These are phyloP conservation scores for Teratosphaeria epicoccoides DNA, from an alignment of 2,329 filamentous ascomycete genomes.

Conservation along the genomic window DNA sequence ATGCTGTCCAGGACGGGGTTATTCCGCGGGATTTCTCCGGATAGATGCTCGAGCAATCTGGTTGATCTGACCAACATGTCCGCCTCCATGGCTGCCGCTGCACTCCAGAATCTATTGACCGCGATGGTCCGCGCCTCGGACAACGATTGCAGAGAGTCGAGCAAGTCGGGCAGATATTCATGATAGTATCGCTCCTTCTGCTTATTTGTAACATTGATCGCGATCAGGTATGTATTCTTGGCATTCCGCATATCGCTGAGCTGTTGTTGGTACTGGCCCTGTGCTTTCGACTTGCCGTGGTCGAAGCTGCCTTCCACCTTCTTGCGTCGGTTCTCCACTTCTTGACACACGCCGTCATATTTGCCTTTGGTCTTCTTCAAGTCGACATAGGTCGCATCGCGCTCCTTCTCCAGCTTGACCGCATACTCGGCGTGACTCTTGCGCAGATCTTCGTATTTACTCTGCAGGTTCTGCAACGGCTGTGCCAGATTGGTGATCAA, in stretches of 20 bases:
- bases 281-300: slow-evolving; percentile 72
- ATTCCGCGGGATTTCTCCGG: slow-evolving; percentile 76
- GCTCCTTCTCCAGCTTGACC: slow-evolving; percentile 76
- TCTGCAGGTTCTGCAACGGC: slow-evolving; percentile 63
- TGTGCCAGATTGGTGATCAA: slow-evolving; percentile 74
- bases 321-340: slow-evolving; percentile 87
- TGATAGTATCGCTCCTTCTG: slow-evolving; percentile 97
- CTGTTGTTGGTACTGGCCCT: slow-evolving; percentile 85
- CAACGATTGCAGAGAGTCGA: slow-evolving; percentile 84
- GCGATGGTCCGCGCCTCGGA: slow-evolving; percentile 78
- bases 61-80: slow-evolving; percentile 65
- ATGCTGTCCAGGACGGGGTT: slow-evolving; percentile 82
- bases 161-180: slow-evolving; percentile 85
- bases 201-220: slow-evolving; percentile 94
- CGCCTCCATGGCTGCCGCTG: slow-evolving; percentile 70
- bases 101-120: slow-evolving; percentile 75
- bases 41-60: slow-evolving; percentile 60
- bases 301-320: slow-evolving; percentile 93
- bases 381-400: slow-evolving; percentile 72
- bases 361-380: slow-evolving; percentile 84
- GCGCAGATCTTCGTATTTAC: slow-evolving; percentile 79
- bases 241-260: slow-evolving; percentile 90
- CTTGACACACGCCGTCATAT: slow-evolving; percentile 87
- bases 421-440: slow-evolving; percentile 87
- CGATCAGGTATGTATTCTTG: slow-evolving; percentile 96